These are phyloP conservation scores for Picochlorum sp. DNA, from an alignment of 139 green algal species.

Conservation along the genomic window DNA sequence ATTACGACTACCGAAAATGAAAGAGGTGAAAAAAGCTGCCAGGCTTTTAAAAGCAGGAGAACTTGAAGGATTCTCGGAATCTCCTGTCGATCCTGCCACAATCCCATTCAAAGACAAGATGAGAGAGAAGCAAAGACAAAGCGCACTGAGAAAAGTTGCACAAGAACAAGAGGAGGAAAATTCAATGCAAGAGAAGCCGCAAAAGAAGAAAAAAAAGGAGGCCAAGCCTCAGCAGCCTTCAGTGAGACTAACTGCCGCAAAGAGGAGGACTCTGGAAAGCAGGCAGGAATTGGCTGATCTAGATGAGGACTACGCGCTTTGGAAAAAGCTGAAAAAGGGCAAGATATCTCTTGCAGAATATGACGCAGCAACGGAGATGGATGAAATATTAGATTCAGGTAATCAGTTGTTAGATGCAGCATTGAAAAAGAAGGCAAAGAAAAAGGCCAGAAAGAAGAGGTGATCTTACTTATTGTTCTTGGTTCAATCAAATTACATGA, in stretches of 20 bases:
- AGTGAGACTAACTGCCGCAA: constrained; percentile 49
- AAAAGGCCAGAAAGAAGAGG: background rate
- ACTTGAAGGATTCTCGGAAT: constrained; percentile 37
- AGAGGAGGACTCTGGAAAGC: constrained; percentile 58
- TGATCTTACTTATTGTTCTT: no score
- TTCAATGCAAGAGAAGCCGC: constrained; percentile 21
- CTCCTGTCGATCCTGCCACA: constrained; percentile 49
- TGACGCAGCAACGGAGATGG: constrained; percentile 10
- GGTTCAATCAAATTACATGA: no score
- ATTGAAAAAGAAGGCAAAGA: constrained; percentile 4
- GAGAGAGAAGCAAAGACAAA: constrained; percentile 78
- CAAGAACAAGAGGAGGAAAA: constrained; percentile 5
- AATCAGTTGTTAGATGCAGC: background rate
- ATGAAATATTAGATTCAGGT: background rate
- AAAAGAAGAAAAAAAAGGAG: constrained; percentile 61
- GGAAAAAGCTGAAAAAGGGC: constrained; percentile 66
- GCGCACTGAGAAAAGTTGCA: constrained; percentile 27
- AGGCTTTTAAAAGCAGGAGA: background rate
- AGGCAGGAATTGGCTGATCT: constrained; percentile 63
- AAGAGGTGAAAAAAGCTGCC: constrained; percentile 63
- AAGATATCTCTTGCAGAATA: constrained; percentile 38
- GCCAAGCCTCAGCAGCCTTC: background rate
- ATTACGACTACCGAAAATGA: constrained; percentile 85
- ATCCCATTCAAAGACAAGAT: constrained; percentile 66
- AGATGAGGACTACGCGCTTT: constrained; percentile 60